These are phyloP conservation scores for Solanum arcanum DNA, from an alignment of 257 asterid genomes.

Conservation along the genomic window DNA sequence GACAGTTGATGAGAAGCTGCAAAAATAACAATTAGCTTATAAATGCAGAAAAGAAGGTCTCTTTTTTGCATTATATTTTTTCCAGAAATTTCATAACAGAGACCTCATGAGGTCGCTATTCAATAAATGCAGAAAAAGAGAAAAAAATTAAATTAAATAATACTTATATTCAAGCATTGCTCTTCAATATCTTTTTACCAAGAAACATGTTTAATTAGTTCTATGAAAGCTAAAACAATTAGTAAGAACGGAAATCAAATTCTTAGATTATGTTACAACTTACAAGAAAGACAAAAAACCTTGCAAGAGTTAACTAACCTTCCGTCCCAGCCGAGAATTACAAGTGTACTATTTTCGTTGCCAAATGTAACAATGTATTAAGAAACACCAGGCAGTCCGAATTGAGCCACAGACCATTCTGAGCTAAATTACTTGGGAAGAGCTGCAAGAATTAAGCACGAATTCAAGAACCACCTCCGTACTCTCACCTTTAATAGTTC, in stretches of 20 bases:
- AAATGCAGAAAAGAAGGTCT: too few relatives aligned
- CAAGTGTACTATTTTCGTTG: slow-evolving; percentile 66
- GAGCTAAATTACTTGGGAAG: slow-evolving; percentile 91
- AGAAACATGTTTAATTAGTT: too few relatives aligned
- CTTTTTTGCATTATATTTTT: too few relatives aligned
- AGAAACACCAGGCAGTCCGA: slow-evolving; percentile 69
- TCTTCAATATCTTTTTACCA: too few relatives aligned
- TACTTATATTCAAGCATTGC: not conserved
- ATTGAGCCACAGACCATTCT: slow-evolving; percentile 92
- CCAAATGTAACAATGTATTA: slow-evolving; percentile 74
- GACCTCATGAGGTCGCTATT: too few relatives aligned
- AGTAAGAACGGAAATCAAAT: not conserved
- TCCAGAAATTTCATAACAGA: too few relatives aligned
- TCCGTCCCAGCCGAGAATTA: slow-evolving; percentile 86
- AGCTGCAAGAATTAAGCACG: slow-evolving; percentile 22
- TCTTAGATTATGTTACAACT: not conserved
- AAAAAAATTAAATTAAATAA: too few relatives aligned
- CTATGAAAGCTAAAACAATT: not conserved
- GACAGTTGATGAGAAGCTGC: too few relatives aligned
- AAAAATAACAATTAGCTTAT: too few relatives aligned
- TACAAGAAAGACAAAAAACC: not conserved
- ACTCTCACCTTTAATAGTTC: not conserved
- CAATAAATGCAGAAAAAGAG: too few relatives aligned
- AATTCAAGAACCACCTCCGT: not conserved
- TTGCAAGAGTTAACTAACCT: slow-evolving; percentile 24